A percentile compares a stretch with the other conserved stretches of the same genome.
Conservation (phyloP, 1,284 basidiomycete species). For the Leucoagaricus sp. region DNA sequence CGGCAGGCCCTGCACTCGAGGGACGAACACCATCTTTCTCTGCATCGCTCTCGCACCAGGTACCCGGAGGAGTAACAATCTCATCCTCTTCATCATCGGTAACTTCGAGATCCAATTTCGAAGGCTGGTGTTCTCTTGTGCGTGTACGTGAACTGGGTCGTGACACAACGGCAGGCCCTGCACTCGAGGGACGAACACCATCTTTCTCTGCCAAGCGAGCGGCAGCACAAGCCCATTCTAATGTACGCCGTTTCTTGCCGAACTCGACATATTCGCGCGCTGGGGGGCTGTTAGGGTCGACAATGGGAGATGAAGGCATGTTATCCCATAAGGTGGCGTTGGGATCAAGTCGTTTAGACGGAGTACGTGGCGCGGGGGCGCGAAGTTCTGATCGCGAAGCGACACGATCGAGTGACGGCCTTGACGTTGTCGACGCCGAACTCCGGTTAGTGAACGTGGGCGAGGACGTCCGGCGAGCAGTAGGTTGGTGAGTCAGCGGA, state of each 20-base stretch:
- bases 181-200: conserved; percentile 15
- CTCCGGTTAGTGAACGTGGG: conserved; percentile 25
- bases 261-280: conserved; percentile 55
- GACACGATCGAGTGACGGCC: conserved; percentile 58
- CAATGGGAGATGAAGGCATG: conserved; percentile 70
- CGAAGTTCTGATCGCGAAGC: conserved; percentile 58
- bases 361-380: conserved; percentile 44
- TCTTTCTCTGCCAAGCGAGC: conserved; percentile 43
- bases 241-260: conserved; percentile 48
- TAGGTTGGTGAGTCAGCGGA: conserved; percentile 18
- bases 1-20: neutral
- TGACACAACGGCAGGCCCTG: neutral
- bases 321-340: conserved; percentile 57
- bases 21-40: conserved; percentile 32
- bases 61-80: conserved; percentile 39
- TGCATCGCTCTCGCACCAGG: too few species aligned
- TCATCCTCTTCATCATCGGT: conserved; percentile 43
- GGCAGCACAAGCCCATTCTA: conserved; percentile 75
- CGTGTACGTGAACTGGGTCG: conserved; percentile 8
- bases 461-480: conserved; percentile 30
- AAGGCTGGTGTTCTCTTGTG: conserved; percentile 18
- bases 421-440: conserved; percentile 31
- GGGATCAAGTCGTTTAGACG: conserved; percentile 39
- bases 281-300: conserved; percentile 50
- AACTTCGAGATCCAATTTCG: conserved; percentile 25